Conservation (phyloP, 352 stramenopile species). For the Peronospora belbahrii region DNA sequence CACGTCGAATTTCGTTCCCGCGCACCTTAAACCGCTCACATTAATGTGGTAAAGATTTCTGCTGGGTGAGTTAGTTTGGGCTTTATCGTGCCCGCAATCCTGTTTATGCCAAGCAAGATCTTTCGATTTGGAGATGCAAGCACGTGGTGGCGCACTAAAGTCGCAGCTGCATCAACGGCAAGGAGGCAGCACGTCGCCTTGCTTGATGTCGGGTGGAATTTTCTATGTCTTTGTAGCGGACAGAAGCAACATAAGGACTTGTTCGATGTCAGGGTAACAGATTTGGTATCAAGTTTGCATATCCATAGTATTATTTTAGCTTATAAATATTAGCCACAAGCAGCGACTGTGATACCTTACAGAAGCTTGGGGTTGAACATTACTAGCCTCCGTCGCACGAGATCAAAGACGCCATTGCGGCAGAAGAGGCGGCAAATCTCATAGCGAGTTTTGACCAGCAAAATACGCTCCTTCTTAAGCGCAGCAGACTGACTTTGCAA, state of each 20-base stretch:
- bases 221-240: not conserved
- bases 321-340: slow-evolving; percentile 29
- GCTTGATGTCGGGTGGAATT: not conserved
- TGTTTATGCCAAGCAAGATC: slow-evolving; percentile 6
- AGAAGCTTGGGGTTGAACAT: slow-evolving; percentile 29
- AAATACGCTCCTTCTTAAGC: slow-evolving; percentile 25
- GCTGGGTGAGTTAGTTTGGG: no score
- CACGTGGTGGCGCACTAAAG: slow-evolving; percentile 18
- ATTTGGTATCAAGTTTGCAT: slow-evolving; percentile 20
- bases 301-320: slow-evolving; percentile 27
- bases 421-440: slow-evolving; percentile 37
- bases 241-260: not conserved
- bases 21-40: no score
- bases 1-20: slow-evolving; percentile 1
- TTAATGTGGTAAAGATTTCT: no score
- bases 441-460: slow-evolving; percentile 26
- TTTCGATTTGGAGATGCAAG: slow-evolving; percentile 28
- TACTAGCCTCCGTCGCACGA: slow-evolving; percentile 30
- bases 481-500: slow-evolving; percentile 18
- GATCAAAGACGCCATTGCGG: slow-evolving; percentile 35
- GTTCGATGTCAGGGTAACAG: not conserved
- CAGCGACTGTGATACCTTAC: slow-evolving; percentile 1
- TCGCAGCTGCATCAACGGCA: slow-evolving; percentile 16
- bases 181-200: not conserved
- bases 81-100: slow-evolving; percentile 14